Evolutionary conservation across 2,329 filamentous ascomycete genomes (phyloP).

Genomic region (Metarhizium album): DNA sequence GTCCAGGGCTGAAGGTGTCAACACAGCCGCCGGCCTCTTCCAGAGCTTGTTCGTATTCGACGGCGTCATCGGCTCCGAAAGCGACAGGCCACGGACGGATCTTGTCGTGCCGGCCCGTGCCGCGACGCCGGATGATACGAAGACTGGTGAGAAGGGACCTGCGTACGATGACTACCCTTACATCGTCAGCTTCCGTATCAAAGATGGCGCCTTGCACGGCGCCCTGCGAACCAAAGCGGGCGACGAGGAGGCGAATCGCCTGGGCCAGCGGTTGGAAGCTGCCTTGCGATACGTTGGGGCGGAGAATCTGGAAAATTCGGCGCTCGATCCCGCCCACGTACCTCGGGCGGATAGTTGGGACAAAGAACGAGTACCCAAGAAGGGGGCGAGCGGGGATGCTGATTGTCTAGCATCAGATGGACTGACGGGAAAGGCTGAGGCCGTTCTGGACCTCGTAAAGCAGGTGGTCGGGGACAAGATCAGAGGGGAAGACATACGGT

Average conservation of each 20-base stretch:
- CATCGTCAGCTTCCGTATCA: conserved; percentile 14
- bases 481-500: conserved; percentile 7
- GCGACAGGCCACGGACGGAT: neutral
- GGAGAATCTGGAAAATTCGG: neutral
- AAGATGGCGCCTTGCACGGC: conserved; percentile 10
- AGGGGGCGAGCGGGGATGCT: no score
- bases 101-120: neutral
- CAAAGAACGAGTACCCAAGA: no score
- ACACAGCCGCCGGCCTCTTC: conserved; percentile 10
- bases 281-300: neutral
- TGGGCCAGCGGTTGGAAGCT: conserved; percentile 8
- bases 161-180: conserved; percentile 15
- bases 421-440: neutral
- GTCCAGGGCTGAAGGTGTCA: conserved; percentile 4
- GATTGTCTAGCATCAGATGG: no score
- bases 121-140: neutral
- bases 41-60: conserved; percentile 17
- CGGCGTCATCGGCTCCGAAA: conserved; percentile 6
- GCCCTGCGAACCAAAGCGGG: conserved; percentile 11
- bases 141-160: neutral
- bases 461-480: conserved; percentile 7
- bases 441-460: conserved; percentile 9
- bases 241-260: neutral
- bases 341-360: no score
- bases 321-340: neutral